Conservation (phyloP, 2,329 filamentous ascomycete genomes). For the Stromatinia cepivora region DNA sequence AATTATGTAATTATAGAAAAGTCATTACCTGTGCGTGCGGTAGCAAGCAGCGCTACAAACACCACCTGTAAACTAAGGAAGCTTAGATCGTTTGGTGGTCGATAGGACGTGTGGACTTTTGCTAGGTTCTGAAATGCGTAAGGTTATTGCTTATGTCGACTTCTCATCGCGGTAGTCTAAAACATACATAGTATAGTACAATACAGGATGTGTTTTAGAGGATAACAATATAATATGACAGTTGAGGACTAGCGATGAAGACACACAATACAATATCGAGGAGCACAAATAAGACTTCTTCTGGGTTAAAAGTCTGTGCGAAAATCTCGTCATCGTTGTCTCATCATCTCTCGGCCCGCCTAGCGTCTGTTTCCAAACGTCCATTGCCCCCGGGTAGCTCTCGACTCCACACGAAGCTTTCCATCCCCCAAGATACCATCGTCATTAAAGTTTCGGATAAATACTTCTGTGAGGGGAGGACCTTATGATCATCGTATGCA, state of each 20-base stretch:
- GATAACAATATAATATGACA: neutral
- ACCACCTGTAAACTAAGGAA: neutral
- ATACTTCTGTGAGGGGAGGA: neutral
- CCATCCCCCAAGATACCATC: neutral
- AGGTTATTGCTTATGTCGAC: neutral
- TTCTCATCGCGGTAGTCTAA: too few relatives aligned
- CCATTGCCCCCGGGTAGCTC: neutral
- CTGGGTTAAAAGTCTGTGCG: neutral
- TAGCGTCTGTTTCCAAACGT: neutral
- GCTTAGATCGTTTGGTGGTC: neutral
- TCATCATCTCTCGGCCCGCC: neutral
- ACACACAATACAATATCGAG: neutral
- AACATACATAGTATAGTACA: neutral
- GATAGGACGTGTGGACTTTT: neutral
- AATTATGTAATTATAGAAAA: neutral
- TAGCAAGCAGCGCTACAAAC: neutral
- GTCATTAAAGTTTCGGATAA: neutral
- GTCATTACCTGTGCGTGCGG: neutral
- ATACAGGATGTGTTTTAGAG: too few relatives aligned
- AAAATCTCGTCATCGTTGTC: neutral
- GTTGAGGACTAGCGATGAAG: neutral
- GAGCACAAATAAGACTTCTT: neutral
- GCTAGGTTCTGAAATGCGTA: rapidly evolving
- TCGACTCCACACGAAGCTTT: neutral
- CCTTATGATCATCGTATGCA: neutral